Evolutionary conservation across 768 basidiomycete species (phyloP).

Genomic region (Tulasnella sp.): DNA sequence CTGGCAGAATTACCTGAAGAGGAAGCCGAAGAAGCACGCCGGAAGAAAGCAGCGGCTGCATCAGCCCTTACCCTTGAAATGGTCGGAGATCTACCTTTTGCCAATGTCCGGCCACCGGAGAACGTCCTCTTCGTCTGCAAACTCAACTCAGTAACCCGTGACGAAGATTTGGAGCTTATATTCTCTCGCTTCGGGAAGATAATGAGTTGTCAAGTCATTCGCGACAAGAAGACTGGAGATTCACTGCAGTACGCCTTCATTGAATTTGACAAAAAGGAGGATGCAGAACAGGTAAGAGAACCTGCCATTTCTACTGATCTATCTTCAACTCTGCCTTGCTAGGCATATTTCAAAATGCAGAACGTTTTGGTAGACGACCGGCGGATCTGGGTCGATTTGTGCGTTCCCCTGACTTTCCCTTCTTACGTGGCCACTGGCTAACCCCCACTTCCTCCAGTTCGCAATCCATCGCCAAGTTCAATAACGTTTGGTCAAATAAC

Average conservation of each 20-base stretch:
- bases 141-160: conserved; percentile 86
- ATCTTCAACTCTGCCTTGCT: conserved; percentile 8
- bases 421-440: conserved; percentile 1
- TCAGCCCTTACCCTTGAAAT: conserved; percentile 96
- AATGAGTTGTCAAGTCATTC: conserved; percentile 94
- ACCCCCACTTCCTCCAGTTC: conserved; percentile 36
- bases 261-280: conserved; percentile 88
- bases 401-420: conserved; percentile 23
- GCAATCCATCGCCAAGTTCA: conserved; percentile 85
- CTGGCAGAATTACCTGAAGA: conserved; percentile 72
- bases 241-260: conserved; percentile 97
- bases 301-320: neutral
- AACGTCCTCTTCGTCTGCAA: conserved; percentile 99
- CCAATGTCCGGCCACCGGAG: conserved; percentile 94
- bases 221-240: conserved; percentile 92
- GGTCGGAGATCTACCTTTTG: conserved; percentile 98
- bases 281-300: conserved; percentile 73
- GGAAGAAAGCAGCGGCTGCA: conserved; percentile 81
- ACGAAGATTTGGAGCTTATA: conserved; percentile 94
- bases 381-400: conserved; percentile 99
- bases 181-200: conserved; percentile 92
- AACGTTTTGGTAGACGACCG: conserved; percentile 96
- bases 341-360: conserved; percentile 99
- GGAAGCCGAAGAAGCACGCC: conserved; percentile 64
- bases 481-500: conserved; percentile 69